These are phyloP conservation scores for Sporothrix pseudoabietina DNA, from an alignment of 2,329 filamentous ascomycete species.

Conservation along the genomic window DNA sequence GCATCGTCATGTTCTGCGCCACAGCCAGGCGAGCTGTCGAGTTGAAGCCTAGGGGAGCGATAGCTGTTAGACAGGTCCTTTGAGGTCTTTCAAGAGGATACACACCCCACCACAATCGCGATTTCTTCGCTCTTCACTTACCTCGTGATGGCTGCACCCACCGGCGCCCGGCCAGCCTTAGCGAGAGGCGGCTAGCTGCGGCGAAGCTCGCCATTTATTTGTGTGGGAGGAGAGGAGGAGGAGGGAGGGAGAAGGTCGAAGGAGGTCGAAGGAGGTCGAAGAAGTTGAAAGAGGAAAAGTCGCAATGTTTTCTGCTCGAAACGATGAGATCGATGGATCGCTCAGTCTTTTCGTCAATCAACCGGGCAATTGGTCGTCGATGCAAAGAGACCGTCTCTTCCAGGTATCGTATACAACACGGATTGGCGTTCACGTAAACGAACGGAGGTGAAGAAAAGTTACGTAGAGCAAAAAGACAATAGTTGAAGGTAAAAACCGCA, in stretches of 20 bases:
- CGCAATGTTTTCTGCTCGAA: background rate
- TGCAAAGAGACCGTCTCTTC: background rate
- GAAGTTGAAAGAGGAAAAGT: background rate
- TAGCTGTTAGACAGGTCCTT: constrained; percentile 9
- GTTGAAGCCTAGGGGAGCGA: constrained; percentile 57
- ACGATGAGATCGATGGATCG: background rate
- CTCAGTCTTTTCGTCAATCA: background rate
- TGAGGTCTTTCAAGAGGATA: background rate
- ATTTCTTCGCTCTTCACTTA: background rate
- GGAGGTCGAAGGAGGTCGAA: background rate
- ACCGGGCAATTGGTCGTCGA: background rate
- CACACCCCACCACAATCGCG: background rate
- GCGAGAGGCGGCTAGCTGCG: constrained; percentile 34
- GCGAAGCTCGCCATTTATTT: constrained; percentile 34
- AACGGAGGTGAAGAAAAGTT: background rate
- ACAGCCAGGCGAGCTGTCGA: constrained; percentile 65
- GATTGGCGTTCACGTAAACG: background rate
- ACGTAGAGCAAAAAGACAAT: background rate
- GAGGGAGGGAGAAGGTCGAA: background rate
- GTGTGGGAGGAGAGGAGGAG: background rate
- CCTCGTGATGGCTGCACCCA: constrained; percentile 31
- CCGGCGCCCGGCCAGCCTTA: constrained; percentile 36
- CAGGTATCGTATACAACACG: background rate
- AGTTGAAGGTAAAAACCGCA: constrained; percentile 25
- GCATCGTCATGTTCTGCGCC: constrained; percentile 88